Conservation (phyloP, 306 rosid species). For the Prunus mira region DNA sequence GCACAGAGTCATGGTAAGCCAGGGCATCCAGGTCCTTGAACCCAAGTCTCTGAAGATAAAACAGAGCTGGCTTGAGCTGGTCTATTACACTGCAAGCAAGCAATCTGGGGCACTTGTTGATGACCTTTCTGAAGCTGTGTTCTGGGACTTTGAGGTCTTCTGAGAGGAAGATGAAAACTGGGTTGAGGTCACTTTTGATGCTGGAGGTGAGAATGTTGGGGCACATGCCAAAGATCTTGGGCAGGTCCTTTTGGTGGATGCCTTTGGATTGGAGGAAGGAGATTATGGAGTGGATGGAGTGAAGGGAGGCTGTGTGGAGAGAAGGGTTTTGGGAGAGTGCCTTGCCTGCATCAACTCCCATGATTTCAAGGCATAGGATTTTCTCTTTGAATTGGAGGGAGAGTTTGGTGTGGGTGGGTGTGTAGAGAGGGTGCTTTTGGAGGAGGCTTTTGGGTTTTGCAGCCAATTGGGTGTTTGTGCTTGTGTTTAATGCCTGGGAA, state of each 20-base stretch:
- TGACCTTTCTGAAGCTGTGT: conserved; percentile 48
- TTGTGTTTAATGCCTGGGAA: conserved; percentile 17
- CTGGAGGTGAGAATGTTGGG: conserved; percentile 71
- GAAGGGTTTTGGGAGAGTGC: conserved; percentile 75
- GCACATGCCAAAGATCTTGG: conserved; percentile 87
- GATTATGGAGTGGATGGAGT: conserved; percentile 60
- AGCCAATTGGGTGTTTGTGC: conserved; percentile 27
- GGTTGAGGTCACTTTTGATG: conserved; percentile 63
- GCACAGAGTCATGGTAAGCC: conserved; percentile 64
- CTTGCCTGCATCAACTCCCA: conserved; percentile 85
- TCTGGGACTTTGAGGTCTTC: conserved; percentile 67
- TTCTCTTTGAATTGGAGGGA: conserved; percentile 82
- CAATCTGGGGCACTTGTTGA: conserved; percentile 79
- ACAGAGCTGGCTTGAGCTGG: conserved; percentile 76
- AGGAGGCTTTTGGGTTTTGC: conserved; percentile 60
- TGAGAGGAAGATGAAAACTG: conserved; percentile 65
- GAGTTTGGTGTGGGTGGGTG: conserved; percentile 50
- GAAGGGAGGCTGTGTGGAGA: conserved; percentile 52
- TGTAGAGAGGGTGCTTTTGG: conserved; percentile 67
- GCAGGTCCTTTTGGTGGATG: conserved; percentile 55
- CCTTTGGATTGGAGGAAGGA: conserved; percentile 78
- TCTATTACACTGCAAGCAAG: conserved; percentile 68
- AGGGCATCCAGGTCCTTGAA: conserved; percentile 54
- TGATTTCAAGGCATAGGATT: conserved; percentile 82
- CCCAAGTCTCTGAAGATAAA: conserved; percentile 75